Evolutionary conservation across 495 filamentous ascomycete species (phyloP).

Genomic region (Lophium mytilinum): DNA sequence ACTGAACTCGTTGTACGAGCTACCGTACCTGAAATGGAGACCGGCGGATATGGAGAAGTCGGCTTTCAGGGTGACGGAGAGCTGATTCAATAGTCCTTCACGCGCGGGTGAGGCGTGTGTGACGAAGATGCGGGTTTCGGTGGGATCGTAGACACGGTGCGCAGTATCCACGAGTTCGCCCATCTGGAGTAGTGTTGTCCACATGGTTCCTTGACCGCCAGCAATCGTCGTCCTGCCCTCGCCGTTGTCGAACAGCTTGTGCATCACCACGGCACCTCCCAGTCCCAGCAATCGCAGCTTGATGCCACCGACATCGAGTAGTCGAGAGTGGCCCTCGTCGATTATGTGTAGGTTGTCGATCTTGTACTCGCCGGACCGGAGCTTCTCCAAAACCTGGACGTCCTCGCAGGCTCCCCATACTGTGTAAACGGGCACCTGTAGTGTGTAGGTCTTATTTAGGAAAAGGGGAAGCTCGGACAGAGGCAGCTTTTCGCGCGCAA

Average conservation of each 20-base stretch:
- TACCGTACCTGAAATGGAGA: conserved; percentile 97
- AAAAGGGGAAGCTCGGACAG: conserved; percentile 93
- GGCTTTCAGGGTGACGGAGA: conserved; percentile 94
- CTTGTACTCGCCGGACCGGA: conserved; percentile 96
- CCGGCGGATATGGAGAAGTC: conserved; percentile 98
- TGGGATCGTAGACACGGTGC: conserved; percentile 95
- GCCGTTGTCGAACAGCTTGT: conserved; percentile 99
- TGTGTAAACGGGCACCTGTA: conserved; percentile 95
- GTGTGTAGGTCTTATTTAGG: conserved; percentile 74
- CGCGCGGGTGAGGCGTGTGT: conserved; percentile 96
- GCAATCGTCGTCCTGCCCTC: conserved; percentile 97
- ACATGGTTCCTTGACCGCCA: conserved; percentile 98
- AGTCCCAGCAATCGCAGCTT: conserved; percentile 92
- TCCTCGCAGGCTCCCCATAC: conserved; percentile 99
- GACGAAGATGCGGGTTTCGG: conserved; percentile 95
- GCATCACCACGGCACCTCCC: conserved; percentile 97
- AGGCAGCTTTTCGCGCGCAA: conserved; percentile 70
- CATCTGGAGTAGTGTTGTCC: conserved; percentile 98
- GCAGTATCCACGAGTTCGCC: conserved; percentile 97
- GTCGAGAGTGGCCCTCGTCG: conserved; percentile 90
- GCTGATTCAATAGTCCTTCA: conserved; percentile 94
- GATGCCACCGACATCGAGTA: conserved; percentile 89
- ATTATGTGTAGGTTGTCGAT: conserved; percentile 96
- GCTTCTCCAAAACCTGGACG: conserved; percentile 95
- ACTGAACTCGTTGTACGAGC: conserved; percentile 99